These are phyloP conservation scores for Petrea volubilis DNA, from an alignment of 257 asterid genomes.

Conservation along the genomic window DNA sequence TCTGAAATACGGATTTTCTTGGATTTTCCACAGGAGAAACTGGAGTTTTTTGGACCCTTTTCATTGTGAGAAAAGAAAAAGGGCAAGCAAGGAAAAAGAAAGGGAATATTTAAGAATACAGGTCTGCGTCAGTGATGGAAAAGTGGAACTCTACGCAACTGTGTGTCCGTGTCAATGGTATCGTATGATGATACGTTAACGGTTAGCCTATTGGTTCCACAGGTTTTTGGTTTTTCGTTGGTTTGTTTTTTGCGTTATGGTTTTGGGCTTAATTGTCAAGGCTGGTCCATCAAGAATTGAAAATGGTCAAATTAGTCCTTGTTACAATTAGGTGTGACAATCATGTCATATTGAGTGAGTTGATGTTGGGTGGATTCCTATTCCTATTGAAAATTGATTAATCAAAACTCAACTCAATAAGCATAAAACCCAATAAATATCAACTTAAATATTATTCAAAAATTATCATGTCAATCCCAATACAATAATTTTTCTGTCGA, in stretches of 20 bases:
- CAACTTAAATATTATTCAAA: too few species aligned
- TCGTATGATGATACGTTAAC: constrained; percentile 19
- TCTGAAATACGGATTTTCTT: constrained; percentile 14
- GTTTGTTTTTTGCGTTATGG: background rate
- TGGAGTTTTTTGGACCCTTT: background rate
- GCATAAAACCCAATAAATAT: too few species aligned
- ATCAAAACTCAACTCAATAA: too few species aligned
- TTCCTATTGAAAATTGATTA: too few species aligned
- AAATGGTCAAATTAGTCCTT: background rate
- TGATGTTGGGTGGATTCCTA: too few species aligned
- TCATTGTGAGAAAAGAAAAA: background rate
- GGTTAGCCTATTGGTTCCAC: constrained; percentile 9
- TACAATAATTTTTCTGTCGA: too few species aligned
- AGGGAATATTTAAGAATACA: constrained; percentile 17
- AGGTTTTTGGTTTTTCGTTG: constrained; percentile 1
- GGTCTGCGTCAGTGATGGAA: constrained; percentile 17
- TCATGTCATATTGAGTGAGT: too few species aligned
- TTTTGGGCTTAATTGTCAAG: background rate
- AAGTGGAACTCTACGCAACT: constrained; percentile 11
- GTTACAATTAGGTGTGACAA: too few species aligned
- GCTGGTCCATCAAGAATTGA: background rate
- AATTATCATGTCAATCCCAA: too few species aligned
- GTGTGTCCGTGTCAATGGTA: background rate
- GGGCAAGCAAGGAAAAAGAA: background rate
- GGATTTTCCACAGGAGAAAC: constrained; percentile 29